Conservation (phyloP, 768 basidiomycete genomes). For the Cystobasidium onofrii region DNA sequence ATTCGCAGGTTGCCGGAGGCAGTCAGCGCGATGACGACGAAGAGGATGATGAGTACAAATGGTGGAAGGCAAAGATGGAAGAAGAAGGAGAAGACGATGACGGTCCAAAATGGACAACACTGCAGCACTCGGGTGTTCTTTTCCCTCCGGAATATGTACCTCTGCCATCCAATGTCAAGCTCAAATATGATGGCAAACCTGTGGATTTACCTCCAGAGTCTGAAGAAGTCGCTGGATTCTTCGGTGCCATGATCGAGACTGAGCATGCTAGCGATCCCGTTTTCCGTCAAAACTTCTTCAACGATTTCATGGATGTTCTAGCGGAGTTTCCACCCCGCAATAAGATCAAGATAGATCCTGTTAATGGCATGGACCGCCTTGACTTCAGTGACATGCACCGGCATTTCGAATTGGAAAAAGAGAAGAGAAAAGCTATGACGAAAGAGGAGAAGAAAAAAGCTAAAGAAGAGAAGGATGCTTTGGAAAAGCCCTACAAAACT, state of each 20-base stretch:
- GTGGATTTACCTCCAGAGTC: constrained; percentile 72
- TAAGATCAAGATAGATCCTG: constrained; percentile 51
- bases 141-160: constrained; percentile 96
- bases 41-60: constrained; percentile 50
- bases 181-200: constrained; percentile 81
- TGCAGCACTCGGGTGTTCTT: constrained; percentile 86
- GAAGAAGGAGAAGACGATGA: constrained; percentile 49
- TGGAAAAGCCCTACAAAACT: constrained; percentile 72
- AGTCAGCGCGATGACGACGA: constrained; percentile 48
- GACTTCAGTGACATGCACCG: constrained; percentile 94
- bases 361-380: constrained; percentile 62
- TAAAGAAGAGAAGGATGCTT: constrained; percentile 73
- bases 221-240: constrained; percentile 96
- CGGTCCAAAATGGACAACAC: constrained; percentile 79
- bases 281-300: constrained; percentile 93
- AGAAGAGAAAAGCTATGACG: constrained; percentile 79
- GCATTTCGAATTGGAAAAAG: constrained; percentile 82
- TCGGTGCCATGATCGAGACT: constrained; percentile 81
- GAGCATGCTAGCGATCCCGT: constrained; percentile 79
- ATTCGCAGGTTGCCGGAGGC: constrained; percentile 41
- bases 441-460: constrained; percentile 79
- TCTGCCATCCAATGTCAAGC: constrained; percentile 72
- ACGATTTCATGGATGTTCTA: constrained; percentile 72
- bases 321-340: constrained; percentile 70
- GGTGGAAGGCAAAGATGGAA: constrained; percentile 63